Base-by-base conservation (phyloP, 2,329 filamentous ascomycete species). In the Clonostachys sp. region DNA sequence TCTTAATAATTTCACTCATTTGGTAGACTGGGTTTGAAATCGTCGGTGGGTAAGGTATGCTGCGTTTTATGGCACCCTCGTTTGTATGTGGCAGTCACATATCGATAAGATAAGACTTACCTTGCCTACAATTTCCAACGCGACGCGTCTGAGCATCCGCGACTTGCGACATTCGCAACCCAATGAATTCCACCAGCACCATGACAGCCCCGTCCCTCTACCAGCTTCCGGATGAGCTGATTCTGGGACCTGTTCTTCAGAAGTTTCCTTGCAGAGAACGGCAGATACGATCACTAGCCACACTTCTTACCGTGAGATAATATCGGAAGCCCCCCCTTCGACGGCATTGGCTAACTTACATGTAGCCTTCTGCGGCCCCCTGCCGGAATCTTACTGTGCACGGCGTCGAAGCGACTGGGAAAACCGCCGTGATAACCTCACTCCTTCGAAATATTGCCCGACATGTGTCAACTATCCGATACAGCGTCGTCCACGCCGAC, bases 371-470 rank as follows among this genome's bases (percentile, higher is more conserved):
- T 42, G 75, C 84, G n/a, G 84, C 88, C 33, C 84, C 81, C 48
- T 87, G 87, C 48, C 74, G 82, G 12, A 87, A 88, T 50, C 65
- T 96, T 12, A 83, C 96, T 18, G 66, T 95, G 44, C 84, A 97
- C 64, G 94, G 94, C 45, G 81, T 91, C 33, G 84, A 91, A 58
- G 86, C 90, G 3, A 95, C 91, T 0, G 92, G 91, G 39, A 97
- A 97, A 70, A 89, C 83, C 34, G 80, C 81, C 43, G 77, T 96
- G 45, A 74, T 86, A 5, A 73, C 75, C 48, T 74, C 77, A 4
- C 76, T 69, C 18, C 57, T 70, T 36, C 48, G 49, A 20, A 45
- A 51, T 9, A 48, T 69, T 14, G 41, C 50, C 33, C 24, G 35
- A 3, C 12, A 18, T 8, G 34, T 34, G 12, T 38, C 34, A 6